These are phyloP conservation scores for Penicillium concentricum DNA, from an alignment of 2,329 filamentous ascomycete genomes.

Conservation along the genomic window DNA sequence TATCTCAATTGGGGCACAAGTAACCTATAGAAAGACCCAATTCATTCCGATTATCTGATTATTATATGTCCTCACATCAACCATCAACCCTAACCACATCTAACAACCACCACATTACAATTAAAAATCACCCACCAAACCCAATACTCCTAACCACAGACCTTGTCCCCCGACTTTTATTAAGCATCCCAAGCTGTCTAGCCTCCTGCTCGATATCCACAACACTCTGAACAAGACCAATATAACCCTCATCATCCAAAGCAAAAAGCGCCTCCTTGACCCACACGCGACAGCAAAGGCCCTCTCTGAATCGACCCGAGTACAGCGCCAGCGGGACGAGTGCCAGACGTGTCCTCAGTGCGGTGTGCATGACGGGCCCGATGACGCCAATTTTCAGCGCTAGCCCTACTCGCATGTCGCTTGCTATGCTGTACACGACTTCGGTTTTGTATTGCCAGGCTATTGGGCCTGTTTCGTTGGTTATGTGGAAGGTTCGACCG, in stretches of 20 bases:
- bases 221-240: slow-evolving; percentile 15
- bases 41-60: slow-evolving; percentile 4
- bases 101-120: not conserved
- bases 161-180: slow-evolving; percentile 3
- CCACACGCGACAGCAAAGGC: slow-evolving; percentile 24
- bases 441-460: slow-evolving; percentile 19
- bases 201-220: slow-evolving; percentile 21
- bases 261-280: slow-evolving; percentile 25
- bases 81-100: not conserved
- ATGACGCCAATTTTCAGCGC: slow-evolving; percentile 24
- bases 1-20: slow-evolving; percentile 6
- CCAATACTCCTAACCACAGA: slow-evolving; percentile 4
- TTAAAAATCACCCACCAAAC: not conserved
- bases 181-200: slow-evolving; percentile 6
- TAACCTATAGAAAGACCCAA: slow-evolving; percentile 19
- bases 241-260: slow-evolving; percentile 25
- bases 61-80: not conserved
- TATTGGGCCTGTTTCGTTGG: slow-evolving; percentile 10
- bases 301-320: slow-evolving; percentile 21
- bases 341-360: slow-evolving; percentile 16
- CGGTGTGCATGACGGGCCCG: slow-evolving; percentile 15
- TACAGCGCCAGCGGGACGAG: slow-evolving; percentile 16
- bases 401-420: slow-evolving; percentile 10
- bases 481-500: slow-evolving; percentile 22
- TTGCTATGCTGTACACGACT: slow-evolving; percentile 1